These are phyloP conservation scores for Anaeromyces robustus DNA, from an alignment of 192 early-diverging fungal genomes.

Conservation along the genomic window DNA sequence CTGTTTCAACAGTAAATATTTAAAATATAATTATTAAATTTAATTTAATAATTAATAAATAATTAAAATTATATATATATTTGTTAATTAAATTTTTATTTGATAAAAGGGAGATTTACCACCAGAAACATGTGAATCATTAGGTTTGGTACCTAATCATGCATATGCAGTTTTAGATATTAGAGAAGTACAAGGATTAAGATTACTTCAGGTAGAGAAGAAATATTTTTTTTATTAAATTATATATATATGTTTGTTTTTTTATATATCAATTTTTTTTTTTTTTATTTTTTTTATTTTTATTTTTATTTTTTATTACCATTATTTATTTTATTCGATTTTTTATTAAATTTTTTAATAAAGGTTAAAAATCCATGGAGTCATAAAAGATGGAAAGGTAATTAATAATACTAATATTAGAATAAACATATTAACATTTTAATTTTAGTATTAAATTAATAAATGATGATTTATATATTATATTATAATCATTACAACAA, in stretches of 20 bases:
- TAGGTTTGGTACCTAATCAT: slow-evolving; percentile 77
- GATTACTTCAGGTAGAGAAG: slow-evolving; percentile 47
- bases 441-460: too few relatives aligned
- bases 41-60: not conserved
- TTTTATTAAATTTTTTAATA: not conserved
- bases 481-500: too few relatives aligned
- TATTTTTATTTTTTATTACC: too few relatives aligned
- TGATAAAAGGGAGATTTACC: slow-evolving; percentile 36
- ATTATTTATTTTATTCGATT: too few relatives aligned
- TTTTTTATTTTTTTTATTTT: too few relatives aligned
- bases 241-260: too few relatives aligned
- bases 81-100: not conserved
- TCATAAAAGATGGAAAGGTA: slow-evolving; percentile 58
- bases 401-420: too few relatives aligned
- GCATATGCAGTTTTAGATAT: slow-evolving; percentile 65
- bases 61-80: not conserved
- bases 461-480: too few relatives aligned
- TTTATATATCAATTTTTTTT: too few relatives aligned
- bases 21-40: not conserved
- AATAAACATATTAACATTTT: too few relatives aligned
- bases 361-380: slow-evolving; percentile 78
- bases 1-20: slow-evolving; percentile 54
- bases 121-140: slow-evolving; percentile 35
- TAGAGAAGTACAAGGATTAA: slow-evolving; percentile 35
- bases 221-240: too few relatives aligned